These are phyloP conservation scores for Singerocomus rubriflavus DNA, from an alignment of 1,284 basidiomycete species.

Conservation along the genomic window DNA sequence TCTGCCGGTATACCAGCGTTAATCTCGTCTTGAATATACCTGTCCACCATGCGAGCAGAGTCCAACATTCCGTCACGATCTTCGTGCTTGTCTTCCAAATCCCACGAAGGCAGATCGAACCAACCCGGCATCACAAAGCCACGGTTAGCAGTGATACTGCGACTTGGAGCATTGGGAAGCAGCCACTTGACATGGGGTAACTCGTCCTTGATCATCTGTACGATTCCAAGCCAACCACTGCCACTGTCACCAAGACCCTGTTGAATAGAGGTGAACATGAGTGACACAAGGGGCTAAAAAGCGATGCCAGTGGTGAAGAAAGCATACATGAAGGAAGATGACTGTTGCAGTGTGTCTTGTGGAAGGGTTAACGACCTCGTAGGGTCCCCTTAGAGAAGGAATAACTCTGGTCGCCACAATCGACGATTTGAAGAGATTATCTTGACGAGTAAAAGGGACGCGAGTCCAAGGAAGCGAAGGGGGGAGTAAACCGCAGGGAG, in stretches of 20 bases:
- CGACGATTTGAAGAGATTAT: slow-evolving; percentile 21
- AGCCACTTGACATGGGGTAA: slow-evolving; percentile 82
- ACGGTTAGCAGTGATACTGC: slow-evolving; percentile 65
- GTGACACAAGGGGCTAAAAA: neutral
- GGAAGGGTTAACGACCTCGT: slow-evolving; percentile 51
- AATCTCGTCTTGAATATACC: slow-evolving; percentile 73
- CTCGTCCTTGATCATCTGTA: slow-evolving; percentile 57
- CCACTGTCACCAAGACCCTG: slow-evolving; percentile 78
- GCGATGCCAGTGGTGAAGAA: slow-evolving; percentile 8
- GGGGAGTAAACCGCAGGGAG: slow-evolving; percentile 3
- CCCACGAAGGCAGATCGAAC: slow-evolving; percentile 79
- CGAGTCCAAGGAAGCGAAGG: neutral
- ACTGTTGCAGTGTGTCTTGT: slow-evolving; percentile 80
- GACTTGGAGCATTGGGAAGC: slow-evolving; percentile 41
- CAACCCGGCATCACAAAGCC: slow-evolving; percentile 65
- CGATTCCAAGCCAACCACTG: slow-evolving; percentile 75
- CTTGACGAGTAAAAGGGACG: neutral
- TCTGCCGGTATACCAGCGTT: slow-evolving; percentile 64
- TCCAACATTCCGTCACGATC: slow-evolving; percentile 67
- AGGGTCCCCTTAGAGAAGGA: slow-evolving; percentile 30
- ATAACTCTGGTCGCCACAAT: slow-evolving; percentile 28
- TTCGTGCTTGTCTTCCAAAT: slow-evolving; percentile 51
- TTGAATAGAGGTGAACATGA: slow-evolving; percentile 4
- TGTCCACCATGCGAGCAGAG: slow-evolving; percentile 59
- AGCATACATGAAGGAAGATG: slow-evolving; percentile 81